Conservation (phyloP, 305 asterid species). For the Plantago rigida region DNA sequence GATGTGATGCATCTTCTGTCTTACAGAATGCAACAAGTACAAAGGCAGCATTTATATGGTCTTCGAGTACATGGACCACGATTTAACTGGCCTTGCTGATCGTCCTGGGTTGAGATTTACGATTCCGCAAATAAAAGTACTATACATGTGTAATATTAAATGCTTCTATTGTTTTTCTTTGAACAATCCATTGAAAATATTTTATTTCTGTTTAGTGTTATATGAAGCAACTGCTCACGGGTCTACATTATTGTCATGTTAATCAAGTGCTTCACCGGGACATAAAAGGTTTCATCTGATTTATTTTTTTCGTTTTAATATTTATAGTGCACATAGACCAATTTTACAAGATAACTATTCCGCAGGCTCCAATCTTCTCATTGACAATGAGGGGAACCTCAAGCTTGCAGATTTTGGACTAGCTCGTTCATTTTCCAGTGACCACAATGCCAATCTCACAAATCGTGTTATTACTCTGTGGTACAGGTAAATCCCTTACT, state of each 20-base stretch:
- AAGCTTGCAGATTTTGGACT: slow-evolving; percentile 95
- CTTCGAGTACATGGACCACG: slow-evolving; percentile 96
- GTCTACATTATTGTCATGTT: slow-evolving; percentile 85
- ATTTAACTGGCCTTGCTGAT: slow-evolving; percentile 90
- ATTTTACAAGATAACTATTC: slow-evolving; percentile 15
- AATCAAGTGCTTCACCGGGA: slow-evolving; percentile 97
- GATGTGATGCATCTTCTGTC: slow-evolving; percentile 18
- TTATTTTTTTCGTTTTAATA: slow-evolving; percentile 15
- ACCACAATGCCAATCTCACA: slow-evolving; percentile 73
- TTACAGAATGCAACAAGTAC: slow-evolving; percentile 66
- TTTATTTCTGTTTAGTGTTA: slow-evolving; percentile 62
- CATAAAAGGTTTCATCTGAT: slow-evolving; percentile 55
- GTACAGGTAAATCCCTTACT: slow-evolving; percentile 61
- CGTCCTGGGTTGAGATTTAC: slow-evolving; percentile 93
- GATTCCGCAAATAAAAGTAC: slow-evolving; percentile 85
- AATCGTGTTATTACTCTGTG: slow-evolving; percentile 90
- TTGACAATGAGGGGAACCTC: slow-evolving; percentile 86
- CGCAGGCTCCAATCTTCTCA: slow-evolving; percentile 90
- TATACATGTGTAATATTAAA: slow-evolving; percentile 12
- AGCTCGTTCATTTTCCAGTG: slow-evolving; percentile 76
- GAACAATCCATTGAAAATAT: slow-evolving; percentile 25
- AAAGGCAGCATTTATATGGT: slow-evolving; percentile 92
- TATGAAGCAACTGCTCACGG: slow-evolving; percentile 91
- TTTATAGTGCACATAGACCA: not conserved
- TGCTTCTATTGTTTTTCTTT: slow-evolving; percentile 15